Base-by-base conservation (phyloP, 192 early-diverging fungal species). In the Paraglomus occultum region DNA sequence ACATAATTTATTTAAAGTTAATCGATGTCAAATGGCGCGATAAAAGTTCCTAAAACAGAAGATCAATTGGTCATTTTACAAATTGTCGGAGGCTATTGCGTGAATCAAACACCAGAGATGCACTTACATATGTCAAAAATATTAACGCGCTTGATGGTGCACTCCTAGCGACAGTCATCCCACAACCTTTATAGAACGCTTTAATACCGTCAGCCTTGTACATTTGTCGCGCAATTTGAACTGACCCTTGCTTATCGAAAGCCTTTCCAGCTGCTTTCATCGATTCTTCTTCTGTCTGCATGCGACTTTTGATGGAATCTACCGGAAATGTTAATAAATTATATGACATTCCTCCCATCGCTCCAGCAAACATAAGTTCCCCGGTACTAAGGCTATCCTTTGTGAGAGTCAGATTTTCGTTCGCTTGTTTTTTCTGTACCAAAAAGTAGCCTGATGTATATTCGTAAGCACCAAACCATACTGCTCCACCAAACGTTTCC, bases 381-480 rank as follows among this genome's bases (percentile, higher is more conserved):
- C 75, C 80, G 0, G 92, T 70, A 0, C 83, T 67, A 17, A 99
- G 73, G 73, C 94, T 91, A 5, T 85, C 78, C 73, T 96, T 95
- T 18, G 82, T 76, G 50, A 53, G 23, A 45, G 74, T 39, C 44
- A 14, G 20, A 42, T 67, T 53, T 42, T 53, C 49, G 20, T 75
- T 75, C 48, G 64, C 68, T 6, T 57, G 51, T n/a, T n/a, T n/a
- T n/a, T n/a, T n/a, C n/a, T n/a, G n/a, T n/a, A n/a, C n/a, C 65
- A 90, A 70, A 80, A 90, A 80, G 43, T 71, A 49, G 15, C 75
- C 75, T 61, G 88, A 86, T 3, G 89, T 82, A 44, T 87, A 73
- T 77, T 99, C 97, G 68, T 99, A 99, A 1, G 89, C 84, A 67
- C 97, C 96, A 71, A 99, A 99, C 97, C 97, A 99, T 23, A 89